These are phyloP conservation scores for Gossypium longicalyx DNA, from an alignment of 345 rosid species.

Conservation along the genomic window DNA sequence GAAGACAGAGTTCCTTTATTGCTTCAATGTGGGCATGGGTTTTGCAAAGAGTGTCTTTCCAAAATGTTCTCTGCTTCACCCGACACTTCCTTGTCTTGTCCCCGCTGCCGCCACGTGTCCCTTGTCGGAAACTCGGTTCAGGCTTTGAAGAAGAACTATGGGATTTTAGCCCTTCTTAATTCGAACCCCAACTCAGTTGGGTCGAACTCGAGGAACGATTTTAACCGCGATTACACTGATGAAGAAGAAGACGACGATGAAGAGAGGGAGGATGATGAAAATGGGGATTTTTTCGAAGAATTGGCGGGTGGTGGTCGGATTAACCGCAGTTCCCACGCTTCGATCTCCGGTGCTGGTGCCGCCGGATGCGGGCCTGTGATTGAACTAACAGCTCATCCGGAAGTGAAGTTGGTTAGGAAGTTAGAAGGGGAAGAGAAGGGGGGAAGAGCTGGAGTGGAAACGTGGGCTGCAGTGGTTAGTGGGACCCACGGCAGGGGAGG, in stretches of 20 bases:
- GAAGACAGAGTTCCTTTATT: conserved; percentile 81
- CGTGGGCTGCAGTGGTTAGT: conserved; percentile 57
- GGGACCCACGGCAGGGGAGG: conserved; percentile 32
- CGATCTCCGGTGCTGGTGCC: conserved; percentile 42
- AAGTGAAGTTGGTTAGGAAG: conserved; percentile 52
- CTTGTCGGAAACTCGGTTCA: conserved; percentile 85
- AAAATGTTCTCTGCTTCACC: conserved; percentile 82
- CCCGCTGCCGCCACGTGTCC: conserved; percentile 89
- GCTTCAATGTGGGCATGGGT: conserved; percentile 94
- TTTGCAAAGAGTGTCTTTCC: conserved; percentile 84
- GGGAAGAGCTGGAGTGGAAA: conserved; percentile 53
- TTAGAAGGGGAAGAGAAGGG: conserved; percentile 51
- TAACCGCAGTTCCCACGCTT: conserved; percentile 46
- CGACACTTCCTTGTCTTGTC: conserved; percentile 75
- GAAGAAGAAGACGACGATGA: conserved; percentile 50
- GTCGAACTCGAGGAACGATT: conserved; percentile 27
- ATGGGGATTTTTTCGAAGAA: conserved; percentile 12
- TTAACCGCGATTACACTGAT: conserved; percentile 66
- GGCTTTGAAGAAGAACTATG: conserved; percentile 81
- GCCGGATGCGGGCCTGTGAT: conserved; percentile 59
- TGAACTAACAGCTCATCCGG: conserved; percentile 67
- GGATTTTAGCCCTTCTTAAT: conserved; percentile 65
- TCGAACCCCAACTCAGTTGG: conserved; percentile 25
- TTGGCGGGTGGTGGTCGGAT: conserved; percentile 21
- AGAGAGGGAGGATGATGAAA: conserved; percentile 20